Evolutionary conservation across 805 yeast genomes (phyloP).

Genomic region (Osmozyma mogii): DNA sequence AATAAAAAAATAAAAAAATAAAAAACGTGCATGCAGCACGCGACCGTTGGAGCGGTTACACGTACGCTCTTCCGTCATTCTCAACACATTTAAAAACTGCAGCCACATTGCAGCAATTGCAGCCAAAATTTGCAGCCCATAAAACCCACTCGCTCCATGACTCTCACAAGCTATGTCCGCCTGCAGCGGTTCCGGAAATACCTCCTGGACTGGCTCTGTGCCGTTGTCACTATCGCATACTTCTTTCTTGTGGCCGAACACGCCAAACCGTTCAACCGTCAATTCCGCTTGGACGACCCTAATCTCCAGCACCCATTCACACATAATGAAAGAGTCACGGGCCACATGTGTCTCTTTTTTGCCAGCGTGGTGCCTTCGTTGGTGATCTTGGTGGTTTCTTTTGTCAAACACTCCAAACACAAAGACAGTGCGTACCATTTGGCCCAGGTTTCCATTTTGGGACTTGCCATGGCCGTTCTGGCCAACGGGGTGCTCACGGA

Average conservation of each 20-base stretch:
- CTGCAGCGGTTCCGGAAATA: constrained; percentile 17
- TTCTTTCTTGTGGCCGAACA: constrained; percentile 25
- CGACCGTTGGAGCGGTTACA: no score
- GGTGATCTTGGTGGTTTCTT: constrained; percentile 12
- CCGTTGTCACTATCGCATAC: constrained; percentile 14
- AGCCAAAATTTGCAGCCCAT: no score
- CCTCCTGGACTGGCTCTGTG: constrained; percentile 26
- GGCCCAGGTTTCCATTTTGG: constrained; percentile 24
- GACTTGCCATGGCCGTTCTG: constrained; percentile 19
- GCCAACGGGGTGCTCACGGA: constrained; percentile 29
- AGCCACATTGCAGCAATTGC: no score
- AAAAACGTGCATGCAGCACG: no score
- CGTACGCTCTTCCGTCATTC: no score
- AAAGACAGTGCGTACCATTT: constrained; percentile 13
- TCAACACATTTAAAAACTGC: no score
- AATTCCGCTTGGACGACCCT: constrained; percentile 24
- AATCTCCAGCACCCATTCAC: constrained; percentile 31
- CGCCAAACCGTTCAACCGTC: constrained; percentile 27
- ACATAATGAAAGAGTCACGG: constrained; percentile 23
- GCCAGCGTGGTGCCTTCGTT: constrained; percentile 20
- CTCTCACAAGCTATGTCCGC: no score
- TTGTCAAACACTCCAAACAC: constrained; percentile 5
- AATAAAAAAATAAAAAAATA: no score
- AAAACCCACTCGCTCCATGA: no score
- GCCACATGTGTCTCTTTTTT: constrained; percentile 16